phyloP scores from a whole-genome alignment of 805 yeast genomes.

The Wickerhamomyces pijperi region DNA sequence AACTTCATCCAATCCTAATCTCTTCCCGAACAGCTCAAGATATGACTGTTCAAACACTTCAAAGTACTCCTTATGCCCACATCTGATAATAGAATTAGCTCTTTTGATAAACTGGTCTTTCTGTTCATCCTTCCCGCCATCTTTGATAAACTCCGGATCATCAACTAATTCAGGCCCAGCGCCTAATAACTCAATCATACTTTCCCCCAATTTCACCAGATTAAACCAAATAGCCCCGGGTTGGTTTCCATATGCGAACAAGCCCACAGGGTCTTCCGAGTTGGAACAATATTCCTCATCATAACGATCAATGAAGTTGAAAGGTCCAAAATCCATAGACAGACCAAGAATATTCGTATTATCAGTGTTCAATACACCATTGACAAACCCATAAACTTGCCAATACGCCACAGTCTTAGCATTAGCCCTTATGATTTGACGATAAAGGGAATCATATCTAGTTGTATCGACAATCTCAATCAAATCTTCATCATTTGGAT shows the following conservation, averaged over 20 bases:
- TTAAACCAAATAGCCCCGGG: constrained; percentile 94
- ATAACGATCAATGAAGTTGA: constrained; percentile 78
- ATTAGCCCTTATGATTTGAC: constrained; percentile 62
- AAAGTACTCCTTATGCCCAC: constrained; percentile 56
- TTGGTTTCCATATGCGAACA: constrained; percentile 76
- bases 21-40: constrained; percentile 40
- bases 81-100: constrained; percentile 54
- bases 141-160: constrained; percentile 27
- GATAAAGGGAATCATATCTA: constrained; percentile 59
- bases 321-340: constrained; percentile 91
- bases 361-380: constrained; percentile 92
- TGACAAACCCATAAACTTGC: constrained; percentile 87
- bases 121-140: constrained; percentile 37
- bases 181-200: constrained; percentile 71
- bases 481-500: constrained; percentile 1
- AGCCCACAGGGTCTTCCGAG: constrained; percentile 61
- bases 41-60: constrained; percentile 49
- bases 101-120: constrained; percentile 36
- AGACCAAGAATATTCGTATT: constrained; percentile 85
- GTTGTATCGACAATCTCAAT: constrained; percentile 29
- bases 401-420: constrained; percentile 72
- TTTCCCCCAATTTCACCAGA: constrained; percentile 73
- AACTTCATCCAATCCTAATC: constrained; percentile 54
- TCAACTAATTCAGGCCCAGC: constrained; percentile 45
- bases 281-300: constrained; percentile 81